Conservation (phyloP, 306 rosid genomes). For the Casuarina glauca region DNA sequence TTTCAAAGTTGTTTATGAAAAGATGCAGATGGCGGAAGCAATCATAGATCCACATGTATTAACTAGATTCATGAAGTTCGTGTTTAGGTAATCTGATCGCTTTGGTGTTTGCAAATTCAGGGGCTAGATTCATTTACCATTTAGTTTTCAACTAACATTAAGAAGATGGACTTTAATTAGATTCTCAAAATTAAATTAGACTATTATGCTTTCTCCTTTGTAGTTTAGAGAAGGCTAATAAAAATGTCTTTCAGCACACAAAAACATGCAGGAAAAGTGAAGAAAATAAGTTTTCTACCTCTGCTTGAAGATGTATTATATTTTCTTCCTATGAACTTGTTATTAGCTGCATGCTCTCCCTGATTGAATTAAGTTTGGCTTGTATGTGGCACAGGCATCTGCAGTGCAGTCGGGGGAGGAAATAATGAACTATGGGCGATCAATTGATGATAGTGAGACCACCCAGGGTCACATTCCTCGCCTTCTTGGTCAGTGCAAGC, state of each 20-base stretch:
- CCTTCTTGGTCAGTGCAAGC: constrained; percentile 74
- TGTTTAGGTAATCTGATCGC: neutral
- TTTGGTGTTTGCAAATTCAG: neutral
- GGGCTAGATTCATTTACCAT: neutral
- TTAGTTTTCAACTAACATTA: constrained; percentile 1
- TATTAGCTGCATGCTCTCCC: constrained; percentile 7
- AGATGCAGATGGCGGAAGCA: neutral
- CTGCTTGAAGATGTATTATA: neutral
- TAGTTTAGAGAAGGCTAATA: constrained; percentile 4
- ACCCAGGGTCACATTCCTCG: constrained; percentile 84
- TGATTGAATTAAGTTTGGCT: constrained; percentile 23
- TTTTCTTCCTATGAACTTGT: neutral
- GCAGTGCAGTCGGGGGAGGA: constrained; percentile 77
- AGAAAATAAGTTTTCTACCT: constrained; percentile 5
- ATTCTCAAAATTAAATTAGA: neutral
- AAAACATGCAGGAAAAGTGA: neutral
- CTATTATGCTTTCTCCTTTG: constrained; percentile 1
- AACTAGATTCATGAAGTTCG: neutral
- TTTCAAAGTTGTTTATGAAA: neutral
- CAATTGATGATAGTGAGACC: constrained; percentile 64
- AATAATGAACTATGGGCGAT: constrained; percentile 80
- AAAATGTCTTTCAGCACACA: constrained; percentile 13
- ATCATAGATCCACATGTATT: neutral
- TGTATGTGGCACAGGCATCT: constrained; percentile 63
- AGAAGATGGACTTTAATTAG: neutral